Conservation (phyloP, 164 flowering plant genomes). For the Dillenia turbinata region DNA sequence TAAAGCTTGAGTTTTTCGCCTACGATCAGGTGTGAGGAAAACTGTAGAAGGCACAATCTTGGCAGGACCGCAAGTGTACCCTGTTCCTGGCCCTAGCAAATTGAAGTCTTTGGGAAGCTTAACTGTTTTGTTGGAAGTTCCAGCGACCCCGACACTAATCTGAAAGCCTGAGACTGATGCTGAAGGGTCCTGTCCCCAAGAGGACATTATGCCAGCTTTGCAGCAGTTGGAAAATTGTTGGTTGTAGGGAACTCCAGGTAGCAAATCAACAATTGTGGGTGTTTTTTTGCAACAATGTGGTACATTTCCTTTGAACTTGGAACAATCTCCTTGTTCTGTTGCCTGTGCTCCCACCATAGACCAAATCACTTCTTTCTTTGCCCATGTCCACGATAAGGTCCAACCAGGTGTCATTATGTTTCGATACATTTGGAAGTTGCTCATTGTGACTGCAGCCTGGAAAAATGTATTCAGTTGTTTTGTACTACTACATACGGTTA, state of each 20-base stretch:
- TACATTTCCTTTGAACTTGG: slow-evolving; percentile 48
- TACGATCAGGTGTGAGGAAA: slow-evolving; percentile 44
- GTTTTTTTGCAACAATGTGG: slow-evolving; percentile 63
- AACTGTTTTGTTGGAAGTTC: slow-evolving; percentile 61
- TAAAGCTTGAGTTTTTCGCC: slow-evolving; percentile 55
- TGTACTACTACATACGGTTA: too few relatives aligned
- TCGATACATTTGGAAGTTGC: slow-evolving; percentile 62
- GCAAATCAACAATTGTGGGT: slow-evolving; percentile 56
- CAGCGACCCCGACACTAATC: slow-evolving; percentile 58
- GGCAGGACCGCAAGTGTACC: slow-evolving; percentile 69
- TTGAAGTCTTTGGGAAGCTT: slow-evolving; percentile 64
- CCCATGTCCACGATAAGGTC: slow-evolving; percentile 60
- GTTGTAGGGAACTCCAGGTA: slow-evolving; percentile 63
- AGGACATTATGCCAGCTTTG: slow-evolving; percentile 53
- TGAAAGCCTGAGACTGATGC: slow-evolving; percentile 52
- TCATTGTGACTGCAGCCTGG: slow-evolving; percentile 62
- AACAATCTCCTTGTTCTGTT: slow-evolving; percentile 68
- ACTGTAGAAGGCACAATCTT: slow-evolving; percentile 49
- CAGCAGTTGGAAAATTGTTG: slow-evolving; percentile 62
- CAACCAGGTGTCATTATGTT: slow-evolving; percentile 64
- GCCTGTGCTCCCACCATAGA: slow-evolving; percentile 61
- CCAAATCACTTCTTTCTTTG: slow-evolving; percentile 69
- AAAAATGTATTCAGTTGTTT: neutral
- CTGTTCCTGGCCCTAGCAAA: slow-evolving; percentile 59
- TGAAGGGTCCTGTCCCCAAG: slow-evolving; percentile 65